Base-by-base conservation (phyloP, 2,329 filamentous ascomycete species). In the Cercospora beticola region DNA sequence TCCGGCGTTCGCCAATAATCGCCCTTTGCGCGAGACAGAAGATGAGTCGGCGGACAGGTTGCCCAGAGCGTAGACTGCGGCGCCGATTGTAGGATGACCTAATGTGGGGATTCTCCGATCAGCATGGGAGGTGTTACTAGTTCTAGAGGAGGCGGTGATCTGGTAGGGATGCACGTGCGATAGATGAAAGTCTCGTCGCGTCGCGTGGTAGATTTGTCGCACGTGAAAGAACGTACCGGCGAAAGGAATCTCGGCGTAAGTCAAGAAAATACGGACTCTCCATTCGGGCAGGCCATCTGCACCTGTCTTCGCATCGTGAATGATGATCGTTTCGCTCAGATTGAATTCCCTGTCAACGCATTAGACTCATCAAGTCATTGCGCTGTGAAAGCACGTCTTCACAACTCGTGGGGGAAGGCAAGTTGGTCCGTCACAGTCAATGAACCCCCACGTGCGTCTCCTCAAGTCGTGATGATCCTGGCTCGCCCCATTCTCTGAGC, bases 21-120 rank as follows among this genome's bases (percentile, higher is more conserved):
- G 74, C 9, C 79, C 82, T 36, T n/a, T 58, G n/a, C 52, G 23
- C 49, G 46, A 64, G 46, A 57, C 62, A 64, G 46, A 56, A 40
- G 62, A 64, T 16, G 46, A 57, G 36, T 74, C 69, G 26, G 68
- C 66, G 16, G 77, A 75, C 9, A 78, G 68, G 9, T 77, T 75
- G 7, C 76, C 76, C 4, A 81, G 76, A 28, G 83, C 80, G 77
- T 85, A 84, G 52, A 82, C 83, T 3, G 84, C 84, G 12, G 85
- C 84, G 40, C 86, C 86, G 68, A 88, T 86, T 33, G 84, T 86
- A 0, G 86, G 86, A 74, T 88, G 86, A 3, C 86, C 72, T 72
- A 65, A 28, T 46, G 52, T 26, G 56, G 28, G 56, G 49, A 56
- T 56, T 56, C 12, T 56, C 49, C 57, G 33, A 68, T 65, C 46